phyloP scores from a whole-genome alignment of 371 early-diverging fungal species.

The Mortierella sp. region DNA sequence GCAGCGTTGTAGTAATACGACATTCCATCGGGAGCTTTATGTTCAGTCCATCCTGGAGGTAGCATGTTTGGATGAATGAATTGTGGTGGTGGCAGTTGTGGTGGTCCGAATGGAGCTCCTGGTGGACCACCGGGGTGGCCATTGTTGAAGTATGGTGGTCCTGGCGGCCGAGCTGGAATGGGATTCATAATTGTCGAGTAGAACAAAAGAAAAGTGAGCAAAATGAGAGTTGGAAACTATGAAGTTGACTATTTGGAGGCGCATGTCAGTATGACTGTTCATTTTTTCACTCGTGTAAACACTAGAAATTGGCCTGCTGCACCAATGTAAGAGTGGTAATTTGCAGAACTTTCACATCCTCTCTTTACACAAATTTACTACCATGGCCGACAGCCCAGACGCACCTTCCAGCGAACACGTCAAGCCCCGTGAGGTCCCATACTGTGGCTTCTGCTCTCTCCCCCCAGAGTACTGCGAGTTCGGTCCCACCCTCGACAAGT shows the following conservation, averaged over 20 bases:
- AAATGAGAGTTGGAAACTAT: not conserved
- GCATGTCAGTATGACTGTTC: not conserved
- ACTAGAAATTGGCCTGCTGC: too few relatives aligned
- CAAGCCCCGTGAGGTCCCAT: conserved; percentile 58
- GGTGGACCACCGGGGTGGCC: conserved; percentile 18
- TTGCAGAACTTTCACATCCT: not conserved
- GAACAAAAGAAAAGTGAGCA: not conserved
- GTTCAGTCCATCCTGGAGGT: conserved; percentile 74
- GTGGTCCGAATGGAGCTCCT: conserved; percentile 22
- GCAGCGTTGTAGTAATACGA: conserved; percentile 71
- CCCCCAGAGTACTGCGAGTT: conserved; percentile 91
- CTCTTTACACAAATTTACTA: not conserved
- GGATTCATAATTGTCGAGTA: conserved; percentile 6
- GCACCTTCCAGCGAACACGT: conserved; percentile 56
- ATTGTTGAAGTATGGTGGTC: conserved; percentile 16
- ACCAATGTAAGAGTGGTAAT: not conserved
- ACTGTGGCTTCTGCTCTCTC: conserved; percentile 64
- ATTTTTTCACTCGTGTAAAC: conserved; percentile 8
- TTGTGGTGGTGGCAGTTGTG: conserved; percentile 20
- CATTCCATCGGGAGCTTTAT: conserved; percentile 67
- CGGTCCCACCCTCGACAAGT: conserved; percentile 80
- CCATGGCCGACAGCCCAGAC: conserved; percentile 53
- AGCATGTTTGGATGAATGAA: conserved; percentile 37
- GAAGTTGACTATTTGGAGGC: not conserved
- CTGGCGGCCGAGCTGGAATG: conserved; percentile 17